Percentiles rank a stretch among this genome's conserved stretches.
Conservation (phyloP, 441 rosid species). For the Gossypium laxum region DNA sequence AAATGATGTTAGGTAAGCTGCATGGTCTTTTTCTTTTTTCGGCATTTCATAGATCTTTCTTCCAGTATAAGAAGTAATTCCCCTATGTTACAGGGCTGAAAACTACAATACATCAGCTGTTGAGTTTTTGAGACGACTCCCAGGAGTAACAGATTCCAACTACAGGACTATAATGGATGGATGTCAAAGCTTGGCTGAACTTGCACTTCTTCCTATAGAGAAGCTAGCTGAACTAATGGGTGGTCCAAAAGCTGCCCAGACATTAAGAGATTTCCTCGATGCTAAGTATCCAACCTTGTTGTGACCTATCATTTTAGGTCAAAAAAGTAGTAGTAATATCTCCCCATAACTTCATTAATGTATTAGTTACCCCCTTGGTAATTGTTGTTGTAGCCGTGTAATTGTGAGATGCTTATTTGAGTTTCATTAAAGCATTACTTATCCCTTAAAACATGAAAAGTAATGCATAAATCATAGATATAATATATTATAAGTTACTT, state of each 20-base stretch:
- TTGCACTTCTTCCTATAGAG: conserved; percentile 58
- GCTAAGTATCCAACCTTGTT: conserved; percentile 88
- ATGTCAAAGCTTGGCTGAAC: conserved; percentile 75
- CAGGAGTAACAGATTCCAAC: conserved; percentile 77
- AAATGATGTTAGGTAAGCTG: conserved; percentile 64
- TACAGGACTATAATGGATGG: conserved; percentile 82
- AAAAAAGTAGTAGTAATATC: no score
- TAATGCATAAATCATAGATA: no score
- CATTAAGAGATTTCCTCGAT: conserved; percentile 74
- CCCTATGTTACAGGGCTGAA: conserved; percentile 54
- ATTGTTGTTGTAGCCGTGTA: background rate
- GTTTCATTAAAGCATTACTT: background rate
- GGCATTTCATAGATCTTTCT: background rate
- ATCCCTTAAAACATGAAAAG: no score
- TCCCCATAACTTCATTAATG: background rate
- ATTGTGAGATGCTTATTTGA: background rate
- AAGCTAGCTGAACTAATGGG: conserved; percentile 71
- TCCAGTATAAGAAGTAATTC: background rate
- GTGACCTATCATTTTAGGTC: background rate
- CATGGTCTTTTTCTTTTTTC: background rate
- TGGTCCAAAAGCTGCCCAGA: conserved; percentile 72
- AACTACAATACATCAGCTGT: conserved; percentile 86
- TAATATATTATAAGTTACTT: no score
- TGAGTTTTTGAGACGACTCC: conserved; percentile 90
- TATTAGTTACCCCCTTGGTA: background rate